A percentile compares a stretch with the other conserved stretches of the same genome.
These are phyloP conservation scores for Fusarium sp. DNA, from an alignment of 2,329 filamentous ascomycete genomes.

Conservation along the genomic window DNA sequence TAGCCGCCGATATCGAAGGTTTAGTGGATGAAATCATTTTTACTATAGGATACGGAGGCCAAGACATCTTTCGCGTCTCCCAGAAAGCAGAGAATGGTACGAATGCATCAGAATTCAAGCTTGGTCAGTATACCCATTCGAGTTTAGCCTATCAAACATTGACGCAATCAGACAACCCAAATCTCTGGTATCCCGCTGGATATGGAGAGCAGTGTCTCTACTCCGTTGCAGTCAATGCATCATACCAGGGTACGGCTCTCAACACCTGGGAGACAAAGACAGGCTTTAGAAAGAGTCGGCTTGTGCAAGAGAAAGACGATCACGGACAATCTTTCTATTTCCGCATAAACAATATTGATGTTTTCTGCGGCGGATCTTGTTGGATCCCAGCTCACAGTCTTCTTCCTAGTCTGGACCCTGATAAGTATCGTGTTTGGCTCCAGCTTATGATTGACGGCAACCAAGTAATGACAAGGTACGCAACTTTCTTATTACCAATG, in stretches of 20 bases:
- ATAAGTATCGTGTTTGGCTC: constrained; percentile 73
- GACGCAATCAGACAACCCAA: background rate
- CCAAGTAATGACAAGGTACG: constrained; percentile 39
- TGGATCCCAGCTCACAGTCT: constrained; percentile 86
- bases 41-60: background rate
- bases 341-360: constrained; percentile 74
- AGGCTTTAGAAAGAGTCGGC: background rate
- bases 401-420: constrained; percentile 61
- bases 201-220: constrained; percentile 24
- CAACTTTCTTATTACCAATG: rapidly evolving
- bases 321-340: constrained; percentile 81
- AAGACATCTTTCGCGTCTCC: background rate
- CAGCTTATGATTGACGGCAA: constrained; percentile 69
- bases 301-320: constrained; percentile 56
- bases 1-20: background rate
- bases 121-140: background rate
- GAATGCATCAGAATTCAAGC: background rate
- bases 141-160: background rate
- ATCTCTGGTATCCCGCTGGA: constrained; percentile 3
- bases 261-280: background rate
- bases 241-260: background rate
- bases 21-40: background rate
- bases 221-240: background rate
- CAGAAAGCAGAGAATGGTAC: background rate
- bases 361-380: constrained; percentile 80